phyloP scores from a whole-genome alignment of 768 basidiomycete genomes.

The Tylopilus vinaceipallidus region DNA sequence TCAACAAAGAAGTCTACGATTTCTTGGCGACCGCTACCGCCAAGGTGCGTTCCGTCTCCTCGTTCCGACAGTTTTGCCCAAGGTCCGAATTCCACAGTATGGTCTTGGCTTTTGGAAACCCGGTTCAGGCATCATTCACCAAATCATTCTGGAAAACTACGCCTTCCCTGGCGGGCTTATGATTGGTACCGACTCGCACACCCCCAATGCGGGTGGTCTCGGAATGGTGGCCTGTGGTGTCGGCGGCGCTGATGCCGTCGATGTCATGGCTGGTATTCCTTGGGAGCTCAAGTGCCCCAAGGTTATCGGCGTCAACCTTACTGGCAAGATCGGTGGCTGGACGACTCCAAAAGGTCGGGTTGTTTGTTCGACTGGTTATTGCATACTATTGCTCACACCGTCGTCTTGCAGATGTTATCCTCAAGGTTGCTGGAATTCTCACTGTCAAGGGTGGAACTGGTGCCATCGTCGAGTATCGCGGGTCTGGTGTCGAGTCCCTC shows the following conservation, averaged over 20 bases:
- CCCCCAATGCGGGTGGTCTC: constrained; percentile 98
- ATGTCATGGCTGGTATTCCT: constrained; percentile 96
- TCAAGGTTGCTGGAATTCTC: constrained; percentile 98
- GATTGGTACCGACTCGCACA: constrained; percentile 99
- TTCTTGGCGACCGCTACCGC: constrained; percentile 97
- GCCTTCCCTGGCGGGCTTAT: constrained; percentile 99
- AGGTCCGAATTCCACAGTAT: constrained; percentile 49
- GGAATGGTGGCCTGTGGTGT: constrained; percentile 99
- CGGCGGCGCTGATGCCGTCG: constrained; percentile 98
- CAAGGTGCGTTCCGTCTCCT: constrained; percentile 53
- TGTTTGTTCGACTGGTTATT: background rate
- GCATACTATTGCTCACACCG: constrained; percentile 8
- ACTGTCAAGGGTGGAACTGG: constrained; percentile 99
- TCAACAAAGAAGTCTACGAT: constrained; percentile 99
- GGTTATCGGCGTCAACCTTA: constrained; percentile 96
- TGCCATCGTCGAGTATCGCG: constrained; percentile 96
- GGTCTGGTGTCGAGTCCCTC: constrained; percentile 91
- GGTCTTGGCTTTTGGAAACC: constrained; percentile 99
- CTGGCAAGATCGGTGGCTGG: constrained; percentile 95
- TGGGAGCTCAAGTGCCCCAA: constrained; percentile 99
- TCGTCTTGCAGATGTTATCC: constrained; percentile 75
- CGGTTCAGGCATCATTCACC: constrained; percentile 98
- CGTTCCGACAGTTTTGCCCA: background rate
- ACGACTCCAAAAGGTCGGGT: constrained; percentile 89
- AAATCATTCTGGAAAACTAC: constrained; percentile 99